Percentiles rank a stretch among this genome's conserved stretches.
Evolutionary conservation across 2,329 filamentous ascomycete species (phyloP).

Genomic region (Diplodia sapinea): DNA sequence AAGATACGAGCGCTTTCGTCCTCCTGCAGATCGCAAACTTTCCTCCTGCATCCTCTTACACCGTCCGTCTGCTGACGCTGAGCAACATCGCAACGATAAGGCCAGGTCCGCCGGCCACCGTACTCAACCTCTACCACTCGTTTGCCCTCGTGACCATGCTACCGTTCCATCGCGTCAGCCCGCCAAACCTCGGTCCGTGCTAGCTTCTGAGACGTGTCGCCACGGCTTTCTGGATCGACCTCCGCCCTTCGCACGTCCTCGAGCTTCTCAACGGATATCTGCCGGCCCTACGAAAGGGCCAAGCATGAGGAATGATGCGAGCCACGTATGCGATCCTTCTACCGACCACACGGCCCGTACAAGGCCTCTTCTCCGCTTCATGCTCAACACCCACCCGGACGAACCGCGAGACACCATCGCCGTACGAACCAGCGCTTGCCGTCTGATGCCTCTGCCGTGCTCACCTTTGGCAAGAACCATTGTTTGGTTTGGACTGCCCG

Average conservation of each 20-base stretch:
- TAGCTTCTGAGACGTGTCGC: background rate
- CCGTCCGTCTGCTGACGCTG: background rate
- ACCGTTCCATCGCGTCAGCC: slow-evolving; percentile 26
- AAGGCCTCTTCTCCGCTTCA: background rate
- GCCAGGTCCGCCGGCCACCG: background rate
- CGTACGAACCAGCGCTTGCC: background rate
- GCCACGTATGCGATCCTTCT: slow-evolving; percentile 6
- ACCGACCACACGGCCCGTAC: background rate
- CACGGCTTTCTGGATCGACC: background rate
- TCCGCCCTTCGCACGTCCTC: slow-evolving; percentile 3
- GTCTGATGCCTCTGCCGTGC: background rate
- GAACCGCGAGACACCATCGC: background rate
- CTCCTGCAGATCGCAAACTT: slow-evolving; percentile 8
- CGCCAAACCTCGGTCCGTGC: slow-evolving; percentile 1
- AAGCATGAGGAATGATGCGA: slow-evolving; percentile 11
- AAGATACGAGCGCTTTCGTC: slow-evolving; percentile 9
- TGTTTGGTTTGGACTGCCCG: background rate
- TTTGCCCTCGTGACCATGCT: slow-evolving; percentile 15
- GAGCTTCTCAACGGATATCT: background rate
- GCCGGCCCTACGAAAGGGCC: background rate
- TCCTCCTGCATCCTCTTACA: background rate
- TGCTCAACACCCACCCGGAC: background rate
- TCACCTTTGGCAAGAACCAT: background rate
- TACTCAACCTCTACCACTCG: background rate
- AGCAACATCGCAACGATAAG: slow-evolving; percentile 17